phyloP scores from a whole-genome alignment of 1,139 yeast species.

The Kodamaea sp. region DNA sequence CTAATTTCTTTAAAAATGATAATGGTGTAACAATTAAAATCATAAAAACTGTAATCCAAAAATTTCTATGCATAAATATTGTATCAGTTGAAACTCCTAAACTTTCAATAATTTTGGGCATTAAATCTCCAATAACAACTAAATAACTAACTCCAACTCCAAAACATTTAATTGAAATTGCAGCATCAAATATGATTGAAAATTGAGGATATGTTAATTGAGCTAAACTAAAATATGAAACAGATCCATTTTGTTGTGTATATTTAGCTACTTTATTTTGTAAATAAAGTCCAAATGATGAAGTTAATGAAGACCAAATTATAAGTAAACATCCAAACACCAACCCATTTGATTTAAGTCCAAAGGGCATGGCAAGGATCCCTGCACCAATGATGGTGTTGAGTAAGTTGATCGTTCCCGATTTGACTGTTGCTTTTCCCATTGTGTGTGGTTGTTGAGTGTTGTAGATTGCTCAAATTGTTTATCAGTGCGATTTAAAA shows the following conservation, averaged over 20 bases:
- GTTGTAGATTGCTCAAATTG: too few relatives aligned
- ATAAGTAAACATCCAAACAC: constrained; percentile 46
- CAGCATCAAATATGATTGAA: constrained; percentile 40
- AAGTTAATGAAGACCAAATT: constrained; percentile 46
- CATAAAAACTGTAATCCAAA: constrained; percentile 70
- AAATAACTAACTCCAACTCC: constrained; percentile 90
- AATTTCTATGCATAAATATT: constrained; percentile 44
- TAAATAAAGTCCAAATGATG: constrained; percentile 50
- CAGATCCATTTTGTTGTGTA: constrained; percentile 47
- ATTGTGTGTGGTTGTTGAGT: constrained; percentile 3
- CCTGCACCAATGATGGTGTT: constrained; percentile 59
- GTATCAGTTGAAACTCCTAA: constrained; percentile 25
- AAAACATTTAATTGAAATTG: constrained; percentile 64
- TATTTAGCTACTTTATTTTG: constrained; percentile 51
- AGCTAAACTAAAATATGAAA: constrained; percentile 50
- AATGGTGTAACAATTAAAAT: constrained; percentile 64
- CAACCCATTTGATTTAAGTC: constrained; percentile 49
- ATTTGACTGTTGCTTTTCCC: constrained; percentile 39
- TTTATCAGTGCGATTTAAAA: too few relatives aligned
- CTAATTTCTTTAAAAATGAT: constrained; percentile 68
- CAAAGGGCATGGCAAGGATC: constrained; percentile 55
- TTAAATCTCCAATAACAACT: constrained; percentile 84
- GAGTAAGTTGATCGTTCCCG: constrained; percentile 50
- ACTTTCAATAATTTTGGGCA: constrained; percentile 68
- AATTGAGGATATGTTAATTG: constrained; percentile 54